A percentile compares a stretch with the other conserved stretches of the same genome.
Conservation (phyloP, 163 green algal species). For the Prototheca stagnorum region DNA sequence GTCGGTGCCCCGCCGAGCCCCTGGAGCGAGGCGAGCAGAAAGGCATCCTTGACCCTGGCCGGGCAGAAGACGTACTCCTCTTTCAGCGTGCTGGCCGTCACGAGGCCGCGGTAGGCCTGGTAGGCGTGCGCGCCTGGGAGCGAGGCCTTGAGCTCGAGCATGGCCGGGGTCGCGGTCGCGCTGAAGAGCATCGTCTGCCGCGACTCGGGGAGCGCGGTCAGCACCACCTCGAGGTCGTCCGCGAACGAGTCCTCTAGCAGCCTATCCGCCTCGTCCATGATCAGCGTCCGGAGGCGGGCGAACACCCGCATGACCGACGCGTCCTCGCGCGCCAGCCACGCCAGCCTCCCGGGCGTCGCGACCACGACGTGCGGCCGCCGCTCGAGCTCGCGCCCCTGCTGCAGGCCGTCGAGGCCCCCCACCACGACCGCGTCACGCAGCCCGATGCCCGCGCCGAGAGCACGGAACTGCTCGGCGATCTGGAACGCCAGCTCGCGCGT, state of each 20-base stretch:
- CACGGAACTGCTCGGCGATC: conserved; percentile 72
- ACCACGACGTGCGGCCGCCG: conserved; percentile 72
- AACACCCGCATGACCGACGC: conserved; percentile 26
- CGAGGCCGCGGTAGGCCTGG: conserved; percentile 60
- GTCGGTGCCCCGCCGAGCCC: conserved; percentile 27
- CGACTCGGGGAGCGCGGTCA: conserved; percentile 23
- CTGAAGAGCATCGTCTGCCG: conserved; percentile 86
- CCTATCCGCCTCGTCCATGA: conserved; percentile 85
- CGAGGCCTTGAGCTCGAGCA: conserved; percentile 47
- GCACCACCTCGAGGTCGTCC: conserved; percentile 31
- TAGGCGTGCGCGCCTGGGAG: conserved; percentile 42
- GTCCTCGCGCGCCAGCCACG: conserved; percentile 39
- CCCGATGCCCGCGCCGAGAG: conserved; percentile 63
- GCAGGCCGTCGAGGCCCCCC: conserved; percentile 64
- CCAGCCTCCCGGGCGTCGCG: conserved; percentile 67
- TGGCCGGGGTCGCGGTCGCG: conserved; percentile 65
- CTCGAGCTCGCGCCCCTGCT: conserved; percentile 50
- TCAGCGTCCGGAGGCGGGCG: conserved; percentile 41
- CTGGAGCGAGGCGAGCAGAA: conserved; percentile 62
- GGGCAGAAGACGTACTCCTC: conserved; percentile 84
- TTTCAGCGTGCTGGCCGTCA: conserved; percentile 48
- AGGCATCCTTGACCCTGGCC: conserved; percentile 82
- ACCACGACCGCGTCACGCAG: conserved; percentile 61
- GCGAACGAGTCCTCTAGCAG: conserved; percentile 70
- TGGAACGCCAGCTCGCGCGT: conserved; percentile 85